A percentile compares a stretch with the other conserved stretches of the same genome.
These are phyloP conservation scores for Petunia axillaris DNA, from an alignment of 257 asterid genomes.

Conservation along the genomic window DNA sequence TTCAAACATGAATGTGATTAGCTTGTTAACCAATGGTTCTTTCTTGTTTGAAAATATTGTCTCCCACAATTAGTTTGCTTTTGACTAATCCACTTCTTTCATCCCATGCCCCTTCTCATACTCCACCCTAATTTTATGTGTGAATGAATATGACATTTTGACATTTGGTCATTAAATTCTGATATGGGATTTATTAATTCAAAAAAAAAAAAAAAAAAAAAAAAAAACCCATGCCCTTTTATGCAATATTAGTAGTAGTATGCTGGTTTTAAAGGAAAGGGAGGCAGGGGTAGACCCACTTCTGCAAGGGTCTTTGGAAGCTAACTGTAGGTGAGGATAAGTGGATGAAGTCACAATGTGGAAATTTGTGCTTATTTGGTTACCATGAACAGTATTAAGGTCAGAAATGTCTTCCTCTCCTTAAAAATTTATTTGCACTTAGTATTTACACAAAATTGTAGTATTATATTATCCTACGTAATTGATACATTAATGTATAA, in stretches of 20 bases:
- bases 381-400: constrained; percentile 23
- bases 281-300: neutral
- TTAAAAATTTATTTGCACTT: neutral
- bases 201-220: no score
- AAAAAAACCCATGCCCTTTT: neutral
- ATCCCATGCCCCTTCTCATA: neutral
- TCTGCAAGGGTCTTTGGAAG: neutral
- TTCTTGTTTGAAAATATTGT: neutral
- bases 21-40: neutral
- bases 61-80: neutral
- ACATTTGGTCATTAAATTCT: no score
- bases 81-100: neutral
- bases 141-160: no score
- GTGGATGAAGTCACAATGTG: constrained; percentile 20
- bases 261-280: neutral
- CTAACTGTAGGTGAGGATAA: constrained; percentile 13
- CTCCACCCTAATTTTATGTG: no score
- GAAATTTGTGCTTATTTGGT: constrained; percentile 24
- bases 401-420: constrained; percentile 21
- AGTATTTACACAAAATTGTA: no score
- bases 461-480: no score
- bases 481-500: no score
- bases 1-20: neutral
- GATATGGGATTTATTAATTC: no score
- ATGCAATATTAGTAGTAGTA: neutral